phyloP scores from a whole-genome alignment of 257 asterid species.

The Coffea canephora region DNA sequence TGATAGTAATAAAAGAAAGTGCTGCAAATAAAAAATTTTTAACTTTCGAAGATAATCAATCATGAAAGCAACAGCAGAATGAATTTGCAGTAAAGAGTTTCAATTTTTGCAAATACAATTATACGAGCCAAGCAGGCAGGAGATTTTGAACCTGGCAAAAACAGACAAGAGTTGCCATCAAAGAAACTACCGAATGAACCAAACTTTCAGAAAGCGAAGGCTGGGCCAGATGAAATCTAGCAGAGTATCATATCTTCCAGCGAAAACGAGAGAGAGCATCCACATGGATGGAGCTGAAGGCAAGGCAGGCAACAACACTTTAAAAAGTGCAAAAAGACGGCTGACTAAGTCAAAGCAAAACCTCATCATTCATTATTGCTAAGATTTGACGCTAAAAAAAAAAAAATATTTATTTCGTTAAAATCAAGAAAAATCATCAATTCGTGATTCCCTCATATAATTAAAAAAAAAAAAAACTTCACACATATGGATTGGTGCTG shows the following conservation, averaged over 20 bases:
- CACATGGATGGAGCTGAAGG: too few relatives aligned
- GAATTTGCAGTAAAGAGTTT: neutral
- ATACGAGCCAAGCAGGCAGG: neutral
- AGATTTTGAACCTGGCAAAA: neutral
- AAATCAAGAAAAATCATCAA: neutral
- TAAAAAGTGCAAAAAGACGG: neutral
- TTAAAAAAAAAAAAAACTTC: neutral
- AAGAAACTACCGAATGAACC: conserved; percentile 2
- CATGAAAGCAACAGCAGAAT: neutral
- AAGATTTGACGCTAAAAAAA: neutral
- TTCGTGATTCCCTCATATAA: neutral
- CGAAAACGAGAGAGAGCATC: neutral
- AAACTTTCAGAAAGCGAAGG: conserved; percentile 12
- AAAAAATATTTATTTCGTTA: neutral
- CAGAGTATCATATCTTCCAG: neutral
- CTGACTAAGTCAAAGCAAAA: neutral
- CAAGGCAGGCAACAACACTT: neutral
- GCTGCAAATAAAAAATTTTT: neutral
- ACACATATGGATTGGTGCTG: neutral
- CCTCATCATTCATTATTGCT: neutral
- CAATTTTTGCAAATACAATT: too few relatives aligned
- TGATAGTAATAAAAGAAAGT: neutral
- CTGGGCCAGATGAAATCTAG: conserved; percentile 19
- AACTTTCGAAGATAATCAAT: neutral
- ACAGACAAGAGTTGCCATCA: conserved; percentile 10